Percentiles rank a stretch among this genome's conserved stretches.
These are phyloP conservation scores for Lactarius vividus DNA, from an alignment of 768 basidiomycete genomes.

Conservation along the genomic window DNA sequence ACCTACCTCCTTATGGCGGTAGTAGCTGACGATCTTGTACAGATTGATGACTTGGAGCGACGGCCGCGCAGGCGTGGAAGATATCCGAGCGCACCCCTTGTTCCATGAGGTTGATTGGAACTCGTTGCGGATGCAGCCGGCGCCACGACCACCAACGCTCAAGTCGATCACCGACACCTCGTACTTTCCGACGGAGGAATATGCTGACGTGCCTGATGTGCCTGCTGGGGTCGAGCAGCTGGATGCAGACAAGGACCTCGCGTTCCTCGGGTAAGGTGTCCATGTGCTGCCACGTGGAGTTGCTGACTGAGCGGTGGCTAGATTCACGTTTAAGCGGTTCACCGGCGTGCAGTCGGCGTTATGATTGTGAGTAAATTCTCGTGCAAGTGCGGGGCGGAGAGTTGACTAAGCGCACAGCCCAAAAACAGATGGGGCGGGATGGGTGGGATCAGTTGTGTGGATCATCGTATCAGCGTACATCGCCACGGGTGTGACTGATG, in stretches of 20 bases:
- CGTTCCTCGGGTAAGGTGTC: conserved; percentile 49
- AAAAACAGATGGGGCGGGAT: neutral
- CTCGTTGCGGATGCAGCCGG: conserved; percentile 79
- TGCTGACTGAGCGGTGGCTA: conserved; percentile 31
- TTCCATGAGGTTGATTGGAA: conserved; percentile 96
- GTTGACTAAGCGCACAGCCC: neutral
- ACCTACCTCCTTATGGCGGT: neutral
- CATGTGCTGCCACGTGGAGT: neutral
- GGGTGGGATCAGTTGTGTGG: neutral
- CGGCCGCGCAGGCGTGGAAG: conserved; percentile 70
- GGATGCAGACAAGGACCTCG: conserved; percentile 53
- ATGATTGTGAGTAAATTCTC: neutral
- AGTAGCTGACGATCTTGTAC: conserved; percentile 6
- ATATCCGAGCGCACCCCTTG: conserved; percentile 88
- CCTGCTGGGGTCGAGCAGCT: conserved; percentile 42
- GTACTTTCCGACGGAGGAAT: conserved; percentile 94
- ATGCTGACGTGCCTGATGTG: conserved; percentile 68
- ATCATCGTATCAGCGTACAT: neutral
- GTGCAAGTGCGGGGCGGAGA: too few relatives aligned
- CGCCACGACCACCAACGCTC: conserved; percentile 92
- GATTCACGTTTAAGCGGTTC: conserved; percentile 81
- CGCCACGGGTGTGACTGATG: neutral
- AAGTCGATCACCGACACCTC: conserved; percentile 93
- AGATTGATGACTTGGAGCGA: conserved; percentile 87
- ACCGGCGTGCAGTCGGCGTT: conserved; percentile 33